Conservation (phyloP, 2,329 filamentous ascomycete genomes). For the Bisporella sp. region DNA sequence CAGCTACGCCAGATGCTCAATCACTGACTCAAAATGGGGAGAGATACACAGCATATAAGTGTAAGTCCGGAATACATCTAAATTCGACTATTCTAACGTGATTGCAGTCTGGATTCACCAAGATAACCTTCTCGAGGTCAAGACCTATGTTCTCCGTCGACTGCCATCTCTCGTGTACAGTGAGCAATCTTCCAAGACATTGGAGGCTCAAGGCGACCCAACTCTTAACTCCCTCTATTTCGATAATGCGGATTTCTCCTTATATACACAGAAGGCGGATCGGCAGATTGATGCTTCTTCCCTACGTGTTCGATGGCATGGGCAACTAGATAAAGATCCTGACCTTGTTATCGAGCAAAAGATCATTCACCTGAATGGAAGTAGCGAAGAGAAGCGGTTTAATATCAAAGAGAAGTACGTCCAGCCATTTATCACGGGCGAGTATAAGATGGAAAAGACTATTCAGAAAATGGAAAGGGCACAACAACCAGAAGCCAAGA, state of each 20-base stretch:
- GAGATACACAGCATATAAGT: conserved; percentile 81
- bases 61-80: conserved; percentile 39
- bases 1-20: conserved; percentile 30
- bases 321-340: conserved; percentile 69
- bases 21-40: conserved; percentile 58
- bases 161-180: conserved; percentile 92
- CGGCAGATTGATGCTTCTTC: conserved; percentile 71
- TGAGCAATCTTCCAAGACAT: conserved; percentile 73
- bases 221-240: conserved; percentile 95
- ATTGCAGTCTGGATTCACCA: conserved; percentile 80
- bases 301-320: conserved; percentile 85
- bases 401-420: conserved; percentile 92
- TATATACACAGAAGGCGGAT: conserved; percentile 82
- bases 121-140: conserved; percentile 94
- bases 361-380: conserved; percentile 67
- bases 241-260: conserved; percentile 76
- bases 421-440: conserved; percentile 74
- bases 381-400: conserved; percentile 73
- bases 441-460: conserved; percentile 89
- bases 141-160: conserved; percentile 87
- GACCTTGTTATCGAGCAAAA: conserved; percentile 89
- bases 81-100: background rate
- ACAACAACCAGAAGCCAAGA: conserved; percentile 57
- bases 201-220: conserved; percentile 75
- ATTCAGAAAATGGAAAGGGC: conserved; percentile 80